Conservation (phyloP, 306 rosid species). For the Canavalia ensiformis region DNA sequence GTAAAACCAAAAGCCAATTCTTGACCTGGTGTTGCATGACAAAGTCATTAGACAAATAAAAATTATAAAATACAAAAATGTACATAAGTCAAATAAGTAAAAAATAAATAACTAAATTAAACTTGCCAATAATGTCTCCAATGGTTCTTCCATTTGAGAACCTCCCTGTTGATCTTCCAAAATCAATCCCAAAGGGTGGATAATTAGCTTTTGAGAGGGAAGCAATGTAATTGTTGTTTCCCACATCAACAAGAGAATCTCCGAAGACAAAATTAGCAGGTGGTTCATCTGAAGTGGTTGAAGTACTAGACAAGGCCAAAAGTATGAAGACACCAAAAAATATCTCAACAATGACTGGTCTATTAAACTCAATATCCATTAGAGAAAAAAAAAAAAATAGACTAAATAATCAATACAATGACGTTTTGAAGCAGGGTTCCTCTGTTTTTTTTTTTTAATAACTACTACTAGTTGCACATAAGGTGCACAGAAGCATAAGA, state of each 20-base stretch:
- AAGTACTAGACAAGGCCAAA: slow-evolving; percentile 40
- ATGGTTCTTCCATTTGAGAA: slow-evolving; percentile 78
- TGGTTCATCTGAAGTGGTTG: slow-evolving; percentile 43
- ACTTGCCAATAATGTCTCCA: slow-evolving; percentile 67
- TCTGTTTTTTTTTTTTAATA: background rate
- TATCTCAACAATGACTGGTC: slow-evolving; percentile 18
- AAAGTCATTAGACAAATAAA: slow-evolving; percentile 5
- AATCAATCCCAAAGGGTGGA: slow-evolving; percentile 68
- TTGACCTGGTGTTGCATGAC: slow-evolving; percentile 54
- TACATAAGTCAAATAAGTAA: background rate
- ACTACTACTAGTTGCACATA: slow-evolving; percentile 7
- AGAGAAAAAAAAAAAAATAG: background rate
- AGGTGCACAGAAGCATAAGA: slow-evolving; percentile 27
- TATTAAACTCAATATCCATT: slow-evolving; percentile 52
- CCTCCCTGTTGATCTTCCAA: slow-evolving; percentile 72
- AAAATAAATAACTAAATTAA: background rate
- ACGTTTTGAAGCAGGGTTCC: slow-evolving; percentile 7
- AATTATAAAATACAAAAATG: background rate
- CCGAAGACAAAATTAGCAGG: slow-evolving; percentile 76
- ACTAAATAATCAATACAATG: background rate
- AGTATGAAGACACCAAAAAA: slow-evolving; percentile 11
- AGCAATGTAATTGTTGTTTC: slow-evolving; percentile 72
- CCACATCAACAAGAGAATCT: slow-evolving; percentile 75
- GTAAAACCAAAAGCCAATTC: slow-evolving; percentile 54
- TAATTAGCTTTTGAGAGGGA: slow-evolving; percentile 64